Evolutionary conservation across 495 filamentous ascomycete species (phyloP), one percentile per base, ranked within the genome.

Genomic region (Tuber magnatum): DNA sequence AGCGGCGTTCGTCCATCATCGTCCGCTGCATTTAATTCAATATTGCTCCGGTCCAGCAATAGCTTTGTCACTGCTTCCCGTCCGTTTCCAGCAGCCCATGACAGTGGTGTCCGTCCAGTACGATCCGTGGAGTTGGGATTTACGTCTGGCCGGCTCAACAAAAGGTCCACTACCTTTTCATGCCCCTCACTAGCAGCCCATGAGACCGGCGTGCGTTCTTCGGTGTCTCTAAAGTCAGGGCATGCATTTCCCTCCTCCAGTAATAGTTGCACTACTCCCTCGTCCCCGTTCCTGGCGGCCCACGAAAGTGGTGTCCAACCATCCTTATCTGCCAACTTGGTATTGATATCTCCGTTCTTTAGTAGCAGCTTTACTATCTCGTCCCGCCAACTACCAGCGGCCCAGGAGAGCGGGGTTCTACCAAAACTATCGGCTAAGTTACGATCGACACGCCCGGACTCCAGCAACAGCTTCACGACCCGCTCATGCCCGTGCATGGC

Each of bases 11-110:
- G 80, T 35, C 69, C 42, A 48, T 0, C 12, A 0, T 8, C 7
- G 22, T 72, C 46, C 24, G 10, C n/a, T 0, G 1, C 16, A 3
- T 61, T 16, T 10, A 9, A n/a, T 12, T 61, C n/a, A 20, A 61
- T 61, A 10, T 61, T 28, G 1, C 6, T 16, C 28, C 9, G 51
- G 10, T 3, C 9, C n/a, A 90, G 82, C 70, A 89, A 78, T 82
- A 86, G 72, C 79, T 86, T 83, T 28, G 83, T 85, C 28, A 89
- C 76, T n/a, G 80, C 80, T 73, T 81, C 80, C 77, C 87, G 87
- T 6, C 88, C 87, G n/a, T 85, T 86, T 40, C 83, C 85, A 73
- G 86, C 86, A 24, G 88, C 87, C 84, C 86, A 87, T 80, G 88
- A 86, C 74, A 89, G 73, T 41, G 87, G 84, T 43, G 86, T 88